A percentile compares a stretch with the other conserved stretches of the same genome.
Evolutionary conservation across 495 filamentous ascomycete species (phyloP).

Genomic region (Cercophora sp.): DNA sequence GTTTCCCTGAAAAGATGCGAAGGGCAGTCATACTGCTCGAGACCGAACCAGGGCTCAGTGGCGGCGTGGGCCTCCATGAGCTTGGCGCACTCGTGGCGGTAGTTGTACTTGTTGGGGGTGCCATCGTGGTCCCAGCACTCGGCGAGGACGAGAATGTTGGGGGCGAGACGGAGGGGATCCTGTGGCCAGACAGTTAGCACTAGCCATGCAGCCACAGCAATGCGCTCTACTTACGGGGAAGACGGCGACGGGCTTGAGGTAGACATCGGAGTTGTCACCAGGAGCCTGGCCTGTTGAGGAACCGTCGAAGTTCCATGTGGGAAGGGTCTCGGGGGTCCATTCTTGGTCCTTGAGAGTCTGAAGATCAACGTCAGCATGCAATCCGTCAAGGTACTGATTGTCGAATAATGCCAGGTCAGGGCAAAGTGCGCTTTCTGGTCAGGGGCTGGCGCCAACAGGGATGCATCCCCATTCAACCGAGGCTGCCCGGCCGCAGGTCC

Average conservation of each 20-base stretch:
- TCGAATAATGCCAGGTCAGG: too few species aligned
- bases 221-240: conserved; percentile 60
- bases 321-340: too few species aligned
- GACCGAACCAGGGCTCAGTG: conserved; percentile 93
- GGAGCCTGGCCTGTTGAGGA: conserved; percentile 84
- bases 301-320: not conserved
- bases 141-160: conserved; percentile 93
- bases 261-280: conserved; percentile 96
- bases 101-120: conserved; percentile 97
- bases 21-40: conserved; percentile 99
- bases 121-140: conserved; percentile 97
- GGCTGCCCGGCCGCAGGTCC: too few species aligned
- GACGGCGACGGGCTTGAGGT: conserved; percentile 78
- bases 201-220: too few species aligned
- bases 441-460: too few species aligned
- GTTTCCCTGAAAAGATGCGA: too few species aligned
- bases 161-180: conserved; percentile 78
- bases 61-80: conserved; percentile 83
- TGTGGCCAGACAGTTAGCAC: not conserved
- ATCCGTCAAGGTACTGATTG: too few species aligned
- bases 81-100: conserved; percentile 62
- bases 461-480: too few species aligned
- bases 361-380: too few species aligned
- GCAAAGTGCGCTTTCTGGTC: too few species aligned
- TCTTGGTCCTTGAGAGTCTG: not conserved